Percentiles rank a stretch among this genome's conserved stretches.
Conservation (phyloP, 768 basidiomycete genomes). For the Lanmaoa pseudosensibilis region DNA sequence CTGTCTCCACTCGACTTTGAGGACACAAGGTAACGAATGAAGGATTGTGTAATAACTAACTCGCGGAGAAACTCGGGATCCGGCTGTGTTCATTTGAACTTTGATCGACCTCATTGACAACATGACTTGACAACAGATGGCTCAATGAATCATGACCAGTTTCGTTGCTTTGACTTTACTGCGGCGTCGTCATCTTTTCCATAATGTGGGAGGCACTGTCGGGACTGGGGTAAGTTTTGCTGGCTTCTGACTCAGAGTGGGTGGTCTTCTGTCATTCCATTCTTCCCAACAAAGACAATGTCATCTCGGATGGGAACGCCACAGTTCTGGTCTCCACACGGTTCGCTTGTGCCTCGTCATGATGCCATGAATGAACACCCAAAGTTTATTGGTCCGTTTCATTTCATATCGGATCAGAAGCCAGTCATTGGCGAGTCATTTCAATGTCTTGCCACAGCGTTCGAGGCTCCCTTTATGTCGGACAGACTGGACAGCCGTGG, state of each 20-base stretch:
- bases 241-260: background rate
- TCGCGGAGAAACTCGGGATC: background rate
- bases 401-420: constrained; percentile 11
- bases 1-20: constrained; percentile 12
- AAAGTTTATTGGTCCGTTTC: background rate
- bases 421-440: constrained; percentile 5
- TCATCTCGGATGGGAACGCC: constrained; percentile 18
- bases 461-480: background rate
- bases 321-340: constrained; percentile 7
- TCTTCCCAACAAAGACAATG: background rate
- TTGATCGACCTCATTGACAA: background rate
- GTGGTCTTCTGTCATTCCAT: constrained; percentile 7
- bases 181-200: constrained; percentile 23
- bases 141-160: background rate
- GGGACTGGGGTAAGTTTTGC: constrained; percentile 1
- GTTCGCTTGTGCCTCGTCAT: background rate
- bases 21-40: constrained; percentile 3
- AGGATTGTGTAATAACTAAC: background rate
- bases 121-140: background rate
- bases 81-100: constrained; percentile 3
- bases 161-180: background rate
- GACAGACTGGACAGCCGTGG: background rate
- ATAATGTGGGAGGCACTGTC: constrained; percentile 4
- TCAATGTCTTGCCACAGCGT: background rate
- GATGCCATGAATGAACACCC: background rate